Base-by-base conservation (phyloP, 805 yeast genomes). In the Nakazawaea peltata region DNA sequence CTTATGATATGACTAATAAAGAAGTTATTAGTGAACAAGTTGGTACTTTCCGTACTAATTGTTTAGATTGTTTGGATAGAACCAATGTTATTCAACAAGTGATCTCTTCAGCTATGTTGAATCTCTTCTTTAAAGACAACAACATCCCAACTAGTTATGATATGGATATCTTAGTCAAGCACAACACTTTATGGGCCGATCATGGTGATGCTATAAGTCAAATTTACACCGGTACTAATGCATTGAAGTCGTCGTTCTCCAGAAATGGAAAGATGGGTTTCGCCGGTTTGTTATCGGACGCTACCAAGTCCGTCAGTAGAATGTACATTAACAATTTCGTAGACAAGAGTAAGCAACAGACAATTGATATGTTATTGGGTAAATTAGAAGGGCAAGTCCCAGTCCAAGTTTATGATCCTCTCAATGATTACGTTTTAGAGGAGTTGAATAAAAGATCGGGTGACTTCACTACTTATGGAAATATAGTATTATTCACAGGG, bases 251-350 rank as follows among this genome's bases (percentile, higher is more conserved):
- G 0, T 86, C 96, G 4, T 92, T 82, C 51, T 84, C 97, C 2
- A 72, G 99, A 52, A 79, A 84, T 19, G 98, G 98, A 17, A 90
- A 88, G 50, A 87, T 88, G 97, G 86, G 90, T 29, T 61, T 92
- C 36, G 97, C 97, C 0, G 97, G 97, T 24, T 96, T 97, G 0
- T 59, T 92, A n/a, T 82, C 95, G 0, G 99, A 92, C 59, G 96
- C 94, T 4, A 87, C 97, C 1, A 92, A 92, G 57, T 85, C 96
- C 0, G 95, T 92, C 7, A 80, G 94, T 28, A 69, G 99, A 57
- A 77, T 92, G 74, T 92, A 92, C 55, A 90, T 92, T 53, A 92
- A 92, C 59, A 90, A 94, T 44, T 92, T 92, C 58, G 88, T 86
- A 49, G 99, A 92, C 58, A 83, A 83, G 47, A 79, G 77, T 28